Conservation (phyloP, 23 red algal species). For the Chondrus crispus region DNA sequence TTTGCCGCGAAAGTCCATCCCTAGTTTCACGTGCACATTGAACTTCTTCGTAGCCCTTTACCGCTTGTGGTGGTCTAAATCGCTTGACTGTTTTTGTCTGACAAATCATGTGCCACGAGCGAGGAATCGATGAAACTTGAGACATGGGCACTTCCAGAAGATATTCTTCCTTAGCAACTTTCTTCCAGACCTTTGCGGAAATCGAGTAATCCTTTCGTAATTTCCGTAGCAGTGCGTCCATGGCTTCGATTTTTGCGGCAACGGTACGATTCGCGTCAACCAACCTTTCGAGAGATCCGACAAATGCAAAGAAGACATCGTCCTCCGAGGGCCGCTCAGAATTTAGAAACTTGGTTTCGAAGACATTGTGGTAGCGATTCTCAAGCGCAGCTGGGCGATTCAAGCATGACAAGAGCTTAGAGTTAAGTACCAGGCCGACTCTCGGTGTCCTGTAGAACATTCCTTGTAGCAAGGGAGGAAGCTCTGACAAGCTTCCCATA, state of each 20-base stretch:
- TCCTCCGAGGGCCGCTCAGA: not conserved
- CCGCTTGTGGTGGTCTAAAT: constrained; percentile 56
- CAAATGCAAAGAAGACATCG: constrained; percentile 2
- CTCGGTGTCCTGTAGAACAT: constrained; percentile 2
- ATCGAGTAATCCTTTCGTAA: constrained; percentile 26
- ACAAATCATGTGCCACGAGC: constrained; percentile 58
- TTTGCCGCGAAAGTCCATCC: not conserved
- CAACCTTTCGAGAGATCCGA: constrained; percentile 14
- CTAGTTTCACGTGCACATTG: constrained; percentile 43
- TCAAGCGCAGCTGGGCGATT: not conserved
- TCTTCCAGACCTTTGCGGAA: constrained; percentile 68
- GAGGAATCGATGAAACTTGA: constrained; percentile 19
- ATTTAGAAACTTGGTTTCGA: not conserved
- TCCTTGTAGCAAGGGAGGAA: constrained; percentile 32
- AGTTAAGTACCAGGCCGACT: not conserved
- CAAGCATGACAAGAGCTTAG: constrained; percentile 13
- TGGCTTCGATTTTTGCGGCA: not conserved
- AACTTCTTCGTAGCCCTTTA: constrained; percentile 21
- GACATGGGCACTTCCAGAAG: constrained; percentile 56
- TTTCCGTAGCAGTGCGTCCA: constrained; percentile 17
- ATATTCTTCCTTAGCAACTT: constrained; percentile 71
- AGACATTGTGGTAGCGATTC: constrained; percentile 17
- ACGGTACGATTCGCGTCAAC: not conserved
- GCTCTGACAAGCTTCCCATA: not conserved
- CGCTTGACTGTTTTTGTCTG: constrained; percentile 78